Evolutionary conservation across 495 filamentous ascomycete species (phyloP).

Genomic region (Sporormia fimetaria): DNA sequence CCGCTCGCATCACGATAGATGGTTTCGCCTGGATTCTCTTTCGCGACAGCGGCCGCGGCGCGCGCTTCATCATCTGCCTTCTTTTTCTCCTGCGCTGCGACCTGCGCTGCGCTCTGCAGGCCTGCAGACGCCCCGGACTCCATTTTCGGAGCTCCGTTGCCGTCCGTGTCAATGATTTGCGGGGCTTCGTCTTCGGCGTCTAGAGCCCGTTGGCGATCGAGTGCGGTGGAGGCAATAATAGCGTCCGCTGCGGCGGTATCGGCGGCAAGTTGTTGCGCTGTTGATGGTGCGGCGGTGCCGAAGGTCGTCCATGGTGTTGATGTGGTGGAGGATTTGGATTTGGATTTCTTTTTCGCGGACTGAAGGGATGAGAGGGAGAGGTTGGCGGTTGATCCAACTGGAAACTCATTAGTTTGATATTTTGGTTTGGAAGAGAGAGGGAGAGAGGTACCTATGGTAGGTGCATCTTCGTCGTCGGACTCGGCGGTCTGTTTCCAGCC

Average conservation of each 20-base stretch:
- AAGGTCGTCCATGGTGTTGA: constrained; percentile 56
- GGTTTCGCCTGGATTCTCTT: too few relatives aligned
- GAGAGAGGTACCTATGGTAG: constrained; percentile 29
- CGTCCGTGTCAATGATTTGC: constrained; percentile 31
- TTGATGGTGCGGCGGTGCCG: constrained; percentile 39
- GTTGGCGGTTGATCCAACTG: too few relatives aligned
- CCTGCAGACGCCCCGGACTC: constrained; percentile 76
- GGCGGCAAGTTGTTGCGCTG: constrained; percentile 8
- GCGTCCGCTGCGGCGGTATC: constrained; percentile 58
- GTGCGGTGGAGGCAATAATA: constrained; percentile 64
- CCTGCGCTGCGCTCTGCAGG: constrained; percentile 68
- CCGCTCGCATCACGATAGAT: constrained; percentile 92
- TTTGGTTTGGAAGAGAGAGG: constrained; percentile 24
- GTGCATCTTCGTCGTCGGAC: constrained; percentile 35
- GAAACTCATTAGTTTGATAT: constrained; percentile 33
- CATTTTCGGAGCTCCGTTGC: constrained; percentile 53
- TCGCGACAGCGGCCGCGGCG: constrained; percentile 31
- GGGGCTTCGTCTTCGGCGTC: constrained; percentile 35
- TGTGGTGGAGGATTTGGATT: constrained; percentile 1
- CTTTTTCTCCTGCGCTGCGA: constrained; percentile 48
- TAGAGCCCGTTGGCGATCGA: constrained; percentile 44
- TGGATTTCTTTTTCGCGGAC: constrained; percentile 16
- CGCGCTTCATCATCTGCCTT: constrained; percentile 39
- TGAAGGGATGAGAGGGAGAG: constrained; percentile 33
- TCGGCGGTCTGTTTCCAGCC: constrained; percentile 47